Percentiles rank a stretch among this genome's conserved stretches.
Evolutionary conservation across 352 stramenopile genomes (phyloP).

Genomic region (Globisporangium cystogenes): DNA sequence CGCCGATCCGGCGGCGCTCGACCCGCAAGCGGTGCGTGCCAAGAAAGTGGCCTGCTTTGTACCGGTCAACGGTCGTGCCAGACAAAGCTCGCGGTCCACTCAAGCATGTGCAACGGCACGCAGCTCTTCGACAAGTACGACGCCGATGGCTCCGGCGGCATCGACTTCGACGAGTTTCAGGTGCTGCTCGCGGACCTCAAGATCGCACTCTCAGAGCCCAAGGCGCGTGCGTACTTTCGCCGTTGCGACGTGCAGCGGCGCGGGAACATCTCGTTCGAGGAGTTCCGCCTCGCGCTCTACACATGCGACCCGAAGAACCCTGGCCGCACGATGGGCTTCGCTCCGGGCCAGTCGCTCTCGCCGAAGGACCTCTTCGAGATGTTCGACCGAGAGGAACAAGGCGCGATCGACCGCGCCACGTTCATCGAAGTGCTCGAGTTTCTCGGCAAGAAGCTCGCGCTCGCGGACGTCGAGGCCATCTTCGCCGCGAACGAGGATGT

Average conservation of each 20-base stretch:
- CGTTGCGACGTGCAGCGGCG: conserved; percentile 58
- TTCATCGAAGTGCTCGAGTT: conserved; percentile 72
- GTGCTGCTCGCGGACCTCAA: conserved; percentile 55
- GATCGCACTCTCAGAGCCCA: conserved; percentile 59
- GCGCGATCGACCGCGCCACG: conserved; percentile 53
- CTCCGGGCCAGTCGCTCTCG: conserved; percentile 55
- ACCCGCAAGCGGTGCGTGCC: conserved; percentile 36
- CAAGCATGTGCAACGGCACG: neutral
- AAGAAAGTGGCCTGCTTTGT: too few relatives aligned
- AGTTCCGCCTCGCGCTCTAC: conserved; percentile 74
- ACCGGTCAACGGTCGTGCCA: too few relatives aligned
- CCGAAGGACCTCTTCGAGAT: conserved; percentile 81
- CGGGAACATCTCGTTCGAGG: conserved; percentile 72
- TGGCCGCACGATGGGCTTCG: conserved; percentile 57
- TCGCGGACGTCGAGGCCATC: conserved; percentile 60
- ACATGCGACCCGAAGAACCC: conserved; percentile 80
- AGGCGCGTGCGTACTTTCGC: conserved; percentile 74
- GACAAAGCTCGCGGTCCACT: neutral
- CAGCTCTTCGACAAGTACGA: conserved; percentile 86
- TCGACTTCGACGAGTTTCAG: conserved; percentile 77
- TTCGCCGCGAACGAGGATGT: conserved; percentile 72
- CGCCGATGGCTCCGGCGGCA: conserved; percentile 62
- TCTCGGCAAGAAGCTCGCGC: conserved; percentile 51
- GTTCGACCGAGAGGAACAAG: conserved; percentile 69
- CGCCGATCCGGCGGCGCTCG: conserved; percentile 39